Evolutionary conservation across 495 filamentous ascomycete genomes (phyloP).

Genomic region (Aspergillus coremiiformis): DNA sequence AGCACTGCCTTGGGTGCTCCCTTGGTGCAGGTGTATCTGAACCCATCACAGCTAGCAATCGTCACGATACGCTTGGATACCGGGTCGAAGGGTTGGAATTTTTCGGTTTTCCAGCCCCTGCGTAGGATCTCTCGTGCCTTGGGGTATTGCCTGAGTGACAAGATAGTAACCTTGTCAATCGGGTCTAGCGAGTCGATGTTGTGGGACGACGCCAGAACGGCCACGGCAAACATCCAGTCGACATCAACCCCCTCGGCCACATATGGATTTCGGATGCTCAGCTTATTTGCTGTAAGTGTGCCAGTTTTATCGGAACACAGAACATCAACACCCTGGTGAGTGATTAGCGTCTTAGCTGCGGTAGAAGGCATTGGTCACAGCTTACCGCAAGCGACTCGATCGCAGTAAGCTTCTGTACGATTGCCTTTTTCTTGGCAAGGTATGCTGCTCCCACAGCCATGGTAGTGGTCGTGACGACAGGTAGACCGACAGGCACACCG

Average conservation of each 20-base stretch:
- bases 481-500: slow-evolving; percentile 92
- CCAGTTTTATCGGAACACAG: slow-evolving; percentile 94
- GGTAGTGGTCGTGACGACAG: slow-evolving; percentile 90
- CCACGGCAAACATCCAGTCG: slow-evolving; percentile 71
- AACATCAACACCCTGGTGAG: slow-evolving; percentile 71
- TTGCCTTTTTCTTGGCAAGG: slow-evolving; percentile 89
- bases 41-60: slow-evolving; percentile 52
- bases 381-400: slow-evolving; percentile 81
- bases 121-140: slow-evolving; percentile 57
- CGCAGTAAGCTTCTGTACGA: slow-evolving; percentile 91
- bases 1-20: slow-evolving; percentile 67
- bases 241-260: slow-evolving; percentile 64
- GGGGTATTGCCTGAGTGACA: slow-evolving; percentile 60
- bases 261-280: slow-evolving; percentile 64
- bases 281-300: slow-evolving; percentile 62
- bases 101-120: slow-evolving; percentile 60
- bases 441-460: slow-evolving; percentile 96
- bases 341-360: background rate
- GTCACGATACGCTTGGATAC: slow-evolving; percentile 69
- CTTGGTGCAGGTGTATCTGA: slow-evolving; percentile 60
- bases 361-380: background rate
- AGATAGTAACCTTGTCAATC: slow-evolving; percentile 66
- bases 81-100: slow-evolving; percentile 66
- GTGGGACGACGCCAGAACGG: slow-evolving; percentile 63
- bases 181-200: slow-evolving; percentile 66